These are phyloP conservation scores for Pestalotiopsis sp. DNA, from an alignment of 2,329 filamentous ascomycete species.

Conservation along the genomic window DNA sequence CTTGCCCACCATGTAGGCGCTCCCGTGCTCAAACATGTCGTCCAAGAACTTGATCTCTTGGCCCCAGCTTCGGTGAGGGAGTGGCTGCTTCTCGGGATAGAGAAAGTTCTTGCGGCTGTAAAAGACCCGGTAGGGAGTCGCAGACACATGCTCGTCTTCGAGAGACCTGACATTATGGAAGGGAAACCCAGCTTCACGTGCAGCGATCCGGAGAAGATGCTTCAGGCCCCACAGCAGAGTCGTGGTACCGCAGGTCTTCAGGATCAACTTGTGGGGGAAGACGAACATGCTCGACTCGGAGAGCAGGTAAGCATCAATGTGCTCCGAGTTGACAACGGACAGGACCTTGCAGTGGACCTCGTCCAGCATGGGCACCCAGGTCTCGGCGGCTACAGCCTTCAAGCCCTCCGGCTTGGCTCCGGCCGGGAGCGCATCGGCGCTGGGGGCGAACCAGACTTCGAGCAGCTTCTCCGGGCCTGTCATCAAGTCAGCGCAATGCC, in stretches of 20 bases:
- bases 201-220: conserved; percentile 90
- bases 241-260: conserved; percentile 98
- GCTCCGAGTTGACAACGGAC: conserved; percentile 89
- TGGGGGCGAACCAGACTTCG: conserved; percentile 96
- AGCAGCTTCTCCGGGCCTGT: conserved; percentile 92
- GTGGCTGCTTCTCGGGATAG: conserved; percentile 90
- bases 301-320: conserved; percentile 93
- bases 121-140: conserved; percentile 92
- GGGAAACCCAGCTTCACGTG: conserved; percentile 85
- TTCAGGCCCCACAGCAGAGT: conserved; percentile 88
- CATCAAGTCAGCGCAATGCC: background rate
- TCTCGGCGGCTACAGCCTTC: conserved; percentile 81
- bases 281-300: conserved; percentile 99
- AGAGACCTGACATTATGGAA: conserved; percentile 70
- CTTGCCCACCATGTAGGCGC: conserved; percentile 99
- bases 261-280: conserved; percentile 98
- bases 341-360: conserved; percentile 98
- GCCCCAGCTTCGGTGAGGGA: conserved; percentile 96
- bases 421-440: conserved; percentile 71
- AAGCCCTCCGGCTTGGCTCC: conserved; percentile 75
- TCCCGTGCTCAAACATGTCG: conserved; percentile 87
- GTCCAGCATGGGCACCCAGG: conserved; percentile 96
- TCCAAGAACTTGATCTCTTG: conserved; percentile 94
- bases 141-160: conserved; percentile 71
- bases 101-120: conserved; percentile 99